Evolutionary conservation across 1,284 basidiomycete species (phyloP).

Genomic region (Trametes sp.): DNA sequence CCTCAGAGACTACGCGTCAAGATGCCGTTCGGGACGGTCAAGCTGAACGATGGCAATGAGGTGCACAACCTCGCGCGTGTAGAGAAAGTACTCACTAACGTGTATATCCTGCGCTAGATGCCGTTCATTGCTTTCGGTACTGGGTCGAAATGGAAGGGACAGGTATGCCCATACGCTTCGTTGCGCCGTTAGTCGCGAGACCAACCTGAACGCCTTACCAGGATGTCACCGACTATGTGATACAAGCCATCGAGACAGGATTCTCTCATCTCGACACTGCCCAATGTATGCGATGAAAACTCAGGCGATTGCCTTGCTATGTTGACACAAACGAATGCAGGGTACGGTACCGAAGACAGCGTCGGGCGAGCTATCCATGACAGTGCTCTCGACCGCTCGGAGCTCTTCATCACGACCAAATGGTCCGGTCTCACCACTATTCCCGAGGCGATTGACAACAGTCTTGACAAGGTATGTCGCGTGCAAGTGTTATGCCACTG

Average conservation of each 20-base stretch:
- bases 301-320: background rate
- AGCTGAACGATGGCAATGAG: slow-evolving; percentile 42
- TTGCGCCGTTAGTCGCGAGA: too few relatives aligned
- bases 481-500: background rate
- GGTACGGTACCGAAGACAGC: slow-evolving; percentile 49
- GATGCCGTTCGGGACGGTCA: slow-evolving; percentile 42
- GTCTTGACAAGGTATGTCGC: slow-evolving; percentile 58
- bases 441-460: slow-evolving; percentile 60
- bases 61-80: slow-evolving; percentile 17
- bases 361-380: slow-evolving; percentile 49
- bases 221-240: slow-evolving; percentile 46
- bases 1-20: background rate
- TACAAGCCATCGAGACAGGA: slow-evolving; percentile 44
- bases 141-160: slow-evolving; percentile 45
- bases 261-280: slow-evolving; percentile 48
- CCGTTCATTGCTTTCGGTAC: slow-evolving; percentile 44
- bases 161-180: slow-evolving; percentile 27
- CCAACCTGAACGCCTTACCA: slow-evolving; percentile 14
- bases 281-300: slow-evolving; percentile 37
- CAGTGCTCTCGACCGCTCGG: slow-evolving; percentile 43
- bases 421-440: slow-evolving; percentile 66
- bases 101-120: slow-evolving; percentile 28
- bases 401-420: slow-evolving; percentile 55
- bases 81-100: background rate
- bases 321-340: slow-evolving; percentile 29